These are phyloP conservation scores for Rhizophagus clarus DNA, from an alignment of 192 early-diverging fungal species.

Conservation along the genomic window DNA sequence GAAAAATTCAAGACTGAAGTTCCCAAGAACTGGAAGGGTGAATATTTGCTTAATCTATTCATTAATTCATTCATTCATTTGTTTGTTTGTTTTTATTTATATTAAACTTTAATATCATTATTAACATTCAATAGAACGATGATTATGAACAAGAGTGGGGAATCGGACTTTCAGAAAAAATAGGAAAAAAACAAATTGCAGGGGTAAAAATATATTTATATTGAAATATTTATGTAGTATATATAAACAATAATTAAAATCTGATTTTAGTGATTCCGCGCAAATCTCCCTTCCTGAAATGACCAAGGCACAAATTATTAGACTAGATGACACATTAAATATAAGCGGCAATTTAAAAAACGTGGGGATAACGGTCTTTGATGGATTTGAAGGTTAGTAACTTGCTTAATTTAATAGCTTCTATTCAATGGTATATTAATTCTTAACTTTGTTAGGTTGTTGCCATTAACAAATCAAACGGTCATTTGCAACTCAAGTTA, in stretches of 20 bases:
- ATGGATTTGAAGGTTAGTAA: neutral
- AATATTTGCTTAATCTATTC: too few relatives aligned
- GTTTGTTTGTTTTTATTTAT: neutral
- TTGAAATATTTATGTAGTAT: neutral
- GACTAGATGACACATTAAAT: neutral
- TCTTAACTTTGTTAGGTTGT: neutral
- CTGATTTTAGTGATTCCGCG: constrained; percentile 12
- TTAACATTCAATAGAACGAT: neutral
- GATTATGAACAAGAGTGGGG: constrained; percentile 17
- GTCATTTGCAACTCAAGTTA: neutral
- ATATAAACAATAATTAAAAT: neutral
- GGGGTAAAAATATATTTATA: neutral
- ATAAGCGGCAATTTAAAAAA: too few relatives aligned
- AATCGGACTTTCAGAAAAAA: neutral
- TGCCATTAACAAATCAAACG: neutral
- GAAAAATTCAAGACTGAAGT: constrained; percentile 11
- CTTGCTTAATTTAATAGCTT: neutral
- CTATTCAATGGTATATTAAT: neutral
- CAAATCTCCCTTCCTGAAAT: constrained; percentile 9
- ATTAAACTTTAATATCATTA: neutral
- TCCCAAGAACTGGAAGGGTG: constrained; percentile 8
- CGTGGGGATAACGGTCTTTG: neutral
- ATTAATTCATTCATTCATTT: too few relatives aligned
- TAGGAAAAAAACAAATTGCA: constrained; percentile 3
- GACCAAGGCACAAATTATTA: neutral